These are phyloP conservation scores for Stephanodiscus triporus DNA, from an alignment of 108 stramenopile species.

Conservation along the genomic window DNA sequence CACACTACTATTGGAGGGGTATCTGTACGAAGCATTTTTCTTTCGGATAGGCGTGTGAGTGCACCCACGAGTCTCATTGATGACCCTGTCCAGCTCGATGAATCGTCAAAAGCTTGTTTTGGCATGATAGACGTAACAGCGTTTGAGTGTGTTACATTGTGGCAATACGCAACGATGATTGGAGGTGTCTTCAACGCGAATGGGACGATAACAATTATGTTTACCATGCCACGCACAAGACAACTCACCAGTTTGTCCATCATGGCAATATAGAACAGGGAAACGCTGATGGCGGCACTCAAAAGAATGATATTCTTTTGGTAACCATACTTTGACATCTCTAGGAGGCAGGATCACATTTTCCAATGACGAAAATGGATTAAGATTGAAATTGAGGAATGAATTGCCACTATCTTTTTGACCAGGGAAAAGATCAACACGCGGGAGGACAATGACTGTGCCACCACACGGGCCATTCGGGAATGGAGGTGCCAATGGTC, in stretches of 20 bases:
- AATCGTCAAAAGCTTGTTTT: conserved; percentile 43
- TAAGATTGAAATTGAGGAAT: conserved; percentile 34
- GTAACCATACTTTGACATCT: conserved; percentile 68
- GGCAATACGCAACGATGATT: not conserved
- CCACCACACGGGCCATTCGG: conserved; percentile 67
- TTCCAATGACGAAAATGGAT: conserved; percentile 34
- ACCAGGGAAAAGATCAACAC: conserved; percentile 30
- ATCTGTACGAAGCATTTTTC: conserved; percentile 31
- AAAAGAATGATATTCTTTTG: conserved; percentile 53
- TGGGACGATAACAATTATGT: not conserved
- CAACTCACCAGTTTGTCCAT: conserved; percentile 68
- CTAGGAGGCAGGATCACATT: conserved; percentile 50
- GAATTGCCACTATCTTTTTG: conserved; percentile 43
- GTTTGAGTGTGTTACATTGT: not conserved
- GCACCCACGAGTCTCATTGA: conserved; percentile 76
- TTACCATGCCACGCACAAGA: not conserved
- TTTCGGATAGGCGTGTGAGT: conserved; percentile 60
- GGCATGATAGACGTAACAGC: not conserved
- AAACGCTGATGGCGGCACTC: conserved; percentile 21
- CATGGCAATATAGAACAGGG: conserved; percentile 68
- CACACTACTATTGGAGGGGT: conserved; percentile 53
- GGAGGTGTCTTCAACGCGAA: not conserved
- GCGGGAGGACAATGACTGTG: conserved; percentile 44
- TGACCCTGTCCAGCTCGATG: conserved; percentile 72
- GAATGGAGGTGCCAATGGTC: conserved; percentile 53